phyloP scores from a whole-genome alignment of 1,139 yeast genomes.

The Magnusiomyces suaveolens region DNA sequence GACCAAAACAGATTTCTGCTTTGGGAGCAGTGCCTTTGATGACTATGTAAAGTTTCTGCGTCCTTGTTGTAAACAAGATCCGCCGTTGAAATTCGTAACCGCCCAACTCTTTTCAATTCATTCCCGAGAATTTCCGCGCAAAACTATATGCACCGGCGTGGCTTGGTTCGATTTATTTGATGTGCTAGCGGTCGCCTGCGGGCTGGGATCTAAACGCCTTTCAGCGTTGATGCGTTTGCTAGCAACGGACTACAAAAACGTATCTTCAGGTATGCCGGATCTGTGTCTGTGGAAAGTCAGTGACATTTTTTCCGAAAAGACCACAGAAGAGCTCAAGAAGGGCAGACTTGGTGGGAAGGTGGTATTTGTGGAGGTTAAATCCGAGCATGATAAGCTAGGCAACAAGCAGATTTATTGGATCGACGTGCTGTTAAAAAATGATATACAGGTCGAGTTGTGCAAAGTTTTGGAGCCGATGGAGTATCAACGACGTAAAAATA shows the following conservation, averaged over 20 bases:
- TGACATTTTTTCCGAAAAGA: no score
- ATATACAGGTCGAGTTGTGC: constrained; percentile 31
- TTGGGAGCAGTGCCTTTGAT: no score
- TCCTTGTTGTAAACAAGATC: no score
- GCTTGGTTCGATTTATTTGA: constrained; percentile 28
- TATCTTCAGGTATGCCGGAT: constrained; percentile 33
- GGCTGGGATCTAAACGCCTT: constrained; percentile 24
- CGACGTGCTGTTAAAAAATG: constrained; percentile 25
- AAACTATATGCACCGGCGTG: constrained; percentile 26
- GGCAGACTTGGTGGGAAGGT: background rate
- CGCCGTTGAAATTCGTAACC: background rate
- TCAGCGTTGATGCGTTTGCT: constrained; percentile 24
- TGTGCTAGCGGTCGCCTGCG: constrained; percentile 24
- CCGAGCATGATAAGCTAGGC: constrained; percentile 33
- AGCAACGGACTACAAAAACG: constrained; percentile 26
- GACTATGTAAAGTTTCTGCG: no score
- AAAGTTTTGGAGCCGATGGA: constrained; percentile 20
- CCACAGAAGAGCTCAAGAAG: no score
- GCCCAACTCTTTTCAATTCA: constrained; percentile 4
- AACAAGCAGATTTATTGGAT: constrained; percentile 35
- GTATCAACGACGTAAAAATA: constrained; percentile 6
- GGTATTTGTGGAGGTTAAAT: constrained; percentile 27
- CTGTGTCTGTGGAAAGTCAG: constrained; percentile 19
- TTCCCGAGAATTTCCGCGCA: constrained; percentile 12
- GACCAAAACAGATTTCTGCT: no score